These are phyloP conservation scores for Ustilago xerochloae DNA, from an alignment of 1,284 basidiomycete species.

Conservation along the genomic window DNA sequence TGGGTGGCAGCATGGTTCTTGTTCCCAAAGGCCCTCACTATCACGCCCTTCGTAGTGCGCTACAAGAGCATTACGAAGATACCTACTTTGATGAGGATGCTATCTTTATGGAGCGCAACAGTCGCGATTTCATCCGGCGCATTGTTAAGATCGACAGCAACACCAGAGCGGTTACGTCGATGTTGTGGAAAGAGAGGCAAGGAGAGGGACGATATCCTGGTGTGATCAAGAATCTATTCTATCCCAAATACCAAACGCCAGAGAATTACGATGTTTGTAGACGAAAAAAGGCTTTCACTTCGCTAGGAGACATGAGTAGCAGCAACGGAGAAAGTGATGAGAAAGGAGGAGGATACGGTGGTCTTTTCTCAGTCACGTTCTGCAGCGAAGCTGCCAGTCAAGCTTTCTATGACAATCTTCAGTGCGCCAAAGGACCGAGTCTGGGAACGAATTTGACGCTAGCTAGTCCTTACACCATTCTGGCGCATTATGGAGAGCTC, in stretches of 20 bases:
- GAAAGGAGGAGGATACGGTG: conserved; percentile 77
- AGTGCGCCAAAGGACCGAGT: conserved; percentile 89
- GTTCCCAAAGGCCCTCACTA: conserved; percentile 84
- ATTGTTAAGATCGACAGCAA: conserved; percentile 84
- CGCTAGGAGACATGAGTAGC: conserved; percentile 5
- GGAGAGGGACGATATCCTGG: conserved; percentile 23
- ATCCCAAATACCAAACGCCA: conserved; percentile 83
- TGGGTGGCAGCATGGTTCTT: conserved; percentile 81
- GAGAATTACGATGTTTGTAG: conserved; percentile 80
- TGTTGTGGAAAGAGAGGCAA: conserved; percentile 72
- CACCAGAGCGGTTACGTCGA: conserved; percentile 82
- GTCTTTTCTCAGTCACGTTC: conserved; percentile 92
- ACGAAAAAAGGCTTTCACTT: conserved; percentile 66
- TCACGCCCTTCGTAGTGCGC: conserved; percentile 74
- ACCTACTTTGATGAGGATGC: conserved; percentile 90
- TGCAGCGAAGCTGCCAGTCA: conserved; percentile 76
- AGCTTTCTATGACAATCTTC: conserved; percentile 87
- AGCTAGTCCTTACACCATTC: conserved; percentile 89
- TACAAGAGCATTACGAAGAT: conserved; percentile 82
- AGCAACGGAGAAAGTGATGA: not conserved
- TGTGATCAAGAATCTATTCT: conserved; percentile 85
- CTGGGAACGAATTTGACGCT: conserved; percentile 96
- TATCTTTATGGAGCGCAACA: conserved; percentile 97
- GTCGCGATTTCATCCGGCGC: conserved; percentile 86
- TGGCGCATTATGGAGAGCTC: conserved; percentile 90